A percentile compares a stretch with the other conserved stretches of the same genome.
These are phyloP conservation scores for Hippophae rhamnoides DNA, from an alignment of 306 rosid species.

Conservation along the genomic window DNA sequence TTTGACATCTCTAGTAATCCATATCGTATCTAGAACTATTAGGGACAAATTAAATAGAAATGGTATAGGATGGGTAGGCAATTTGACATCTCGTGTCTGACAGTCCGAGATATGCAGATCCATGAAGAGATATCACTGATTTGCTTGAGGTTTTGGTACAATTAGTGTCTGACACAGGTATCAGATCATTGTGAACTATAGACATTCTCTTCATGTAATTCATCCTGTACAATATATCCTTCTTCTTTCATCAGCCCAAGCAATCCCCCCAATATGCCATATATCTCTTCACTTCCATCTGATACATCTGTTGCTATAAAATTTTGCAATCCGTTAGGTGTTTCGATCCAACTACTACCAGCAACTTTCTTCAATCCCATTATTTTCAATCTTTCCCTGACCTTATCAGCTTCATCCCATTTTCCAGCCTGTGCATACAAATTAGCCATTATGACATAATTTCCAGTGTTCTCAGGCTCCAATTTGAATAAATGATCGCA, in stretches of 20 bases:
- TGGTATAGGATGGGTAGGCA: no score
- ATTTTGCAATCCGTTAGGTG: slow-evolving; percentile 32
- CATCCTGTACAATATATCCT: slow-evolving; percentile 34
- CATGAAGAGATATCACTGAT: no score
- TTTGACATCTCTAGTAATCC: no score
- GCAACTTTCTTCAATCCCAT: slow-evolving; percentile 58
- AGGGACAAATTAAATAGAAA: no score
- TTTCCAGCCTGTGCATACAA: slow-evolving; percentile 67
- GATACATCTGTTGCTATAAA: slow-evolving; percentile 48
- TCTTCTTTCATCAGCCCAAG: slow-evolving; percentile 50
- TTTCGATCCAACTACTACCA: slow-evolving; percentile 73
- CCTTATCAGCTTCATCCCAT: slow-evolving; percentile 65
- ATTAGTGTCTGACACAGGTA: no score
- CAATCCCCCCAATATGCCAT: slow-evolving; percentile 44
- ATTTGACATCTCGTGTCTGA: no score
- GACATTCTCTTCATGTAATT: slow-evolving; percentile 34
- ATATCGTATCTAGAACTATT: no score
- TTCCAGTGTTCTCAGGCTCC: slow-evolving; percentile 77
- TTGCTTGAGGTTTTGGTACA: no score
- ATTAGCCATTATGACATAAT: slow-evolving; percentile 76
- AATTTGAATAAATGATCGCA: slow-evolving; percentile 52
- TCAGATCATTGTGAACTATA: slow-evolving; percentile 17
- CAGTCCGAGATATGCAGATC: no score
- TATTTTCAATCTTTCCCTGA: slow-evolving; percentile 52
- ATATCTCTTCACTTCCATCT: slow-evolving; percentile 39